Evolutionary conservation across 805 yeast species (phyloP), one percentile per base, ranked within the genome.

Genomic region (Ogataea trehaloabstinens): DNA sequence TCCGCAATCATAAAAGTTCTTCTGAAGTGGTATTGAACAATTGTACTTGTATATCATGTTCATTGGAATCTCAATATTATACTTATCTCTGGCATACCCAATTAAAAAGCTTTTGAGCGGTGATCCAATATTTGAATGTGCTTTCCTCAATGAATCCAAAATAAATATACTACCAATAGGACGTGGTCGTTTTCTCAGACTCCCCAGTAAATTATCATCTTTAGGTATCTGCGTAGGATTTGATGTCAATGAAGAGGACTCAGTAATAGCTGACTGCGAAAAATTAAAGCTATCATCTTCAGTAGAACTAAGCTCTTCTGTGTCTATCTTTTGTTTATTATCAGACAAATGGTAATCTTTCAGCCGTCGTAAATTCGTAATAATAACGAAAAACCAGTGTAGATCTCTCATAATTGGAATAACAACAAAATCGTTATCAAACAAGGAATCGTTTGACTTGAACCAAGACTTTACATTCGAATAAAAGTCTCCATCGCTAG

Each of bases 1-100:
- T 1, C 99, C 99, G 66, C 99, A 93, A 58, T 93, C 99, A 56
- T 89, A 86, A 63, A 82, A 80, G 58, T 93, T 93, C 21, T 80
- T 79, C 55, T 93, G 99, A 42, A 73, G 78, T 1, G 97, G 96
- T 0, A 88, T 93, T 4, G 66, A 55, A 17, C 56, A 48, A 7
- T 39, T 38, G 31, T 49, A 34, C 28, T 51, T 48, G 5, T 34
- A 59, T 17, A 90, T 74, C 30, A 67, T 70, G 4, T 63, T 58
- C 10, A 67, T 67, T 16, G 63, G 63, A 3, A 89, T 52, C 0
- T 64, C 68, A 7, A 81, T 45, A 1, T 61, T 63, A 48, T 77
- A 72, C 48, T 76, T 80, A 24, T 84, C 93, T 37, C 67, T 64
- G 7, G 95, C 91, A 60, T 85, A 89, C 2, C 73, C 78, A 4